These are phyloP conservation scores for Hypoxylon lienhwacheense DNA, from an alignment of 495 filamentous ascomycete species.

Conservation along the genomic window DNA sequence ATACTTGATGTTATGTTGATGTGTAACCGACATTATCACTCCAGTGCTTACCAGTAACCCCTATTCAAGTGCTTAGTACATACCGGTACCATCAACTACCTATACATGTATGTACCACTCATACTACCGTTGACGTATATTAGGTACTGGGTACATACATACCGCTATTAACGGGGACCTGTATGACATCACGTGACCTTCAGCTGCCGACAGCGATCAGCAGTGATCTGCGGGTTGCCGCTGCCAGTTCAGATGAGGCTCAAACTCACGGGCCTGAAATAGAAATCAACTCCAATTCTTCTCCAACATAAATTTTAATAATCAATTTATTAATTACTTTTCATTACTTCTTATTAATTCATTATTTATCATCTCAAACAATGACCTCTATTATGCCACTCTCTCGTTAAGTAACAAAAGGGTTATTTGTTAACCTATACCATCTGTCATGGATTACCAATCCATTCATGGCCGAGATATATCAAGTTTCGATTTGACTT, in stretches of 20 bases:
- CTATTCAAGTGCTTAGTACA: too few relatives aligned
- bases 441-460: constrained; percentile 46
- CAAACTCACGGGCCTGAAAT: constrained; percentile 25
- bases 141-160: background rate
- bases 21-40: too few relatives aligned
- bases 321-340: constrained; percentile 3
- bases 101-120: background rate
- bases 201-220: constrained; percentile 17
- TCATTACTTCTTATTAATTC: background rate
- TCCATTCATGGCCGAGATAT: constrained; percentile 50
- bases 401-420: too few relatives aligned
- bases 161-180: constrained; percentile 1
- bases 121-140: too few relatives aligned
- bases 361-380: constrained; percentile 35
- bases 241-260: constrained; percentile 28
- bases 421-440: too few relatives aligned
- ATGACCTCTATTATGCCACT: too few relatives aligned
- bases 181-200: constrained; percentile 24
- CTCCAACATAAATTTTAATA: background rate
- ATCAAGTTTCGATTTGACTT: constrained; percentile 51
- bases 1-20: too few relatives aligned
- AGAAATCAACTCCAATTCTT: constrained; percentile 23
- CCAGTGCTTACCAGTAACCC: too few relatives aligned
- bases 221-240: constrained; percentile 32
- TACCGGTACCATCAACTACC: too few relatives aligned